These are phyloP conservation scores for Allium cepa DNA, from an alignment of 106 monocot genomes.

Conservation along the genomic window DNA sequence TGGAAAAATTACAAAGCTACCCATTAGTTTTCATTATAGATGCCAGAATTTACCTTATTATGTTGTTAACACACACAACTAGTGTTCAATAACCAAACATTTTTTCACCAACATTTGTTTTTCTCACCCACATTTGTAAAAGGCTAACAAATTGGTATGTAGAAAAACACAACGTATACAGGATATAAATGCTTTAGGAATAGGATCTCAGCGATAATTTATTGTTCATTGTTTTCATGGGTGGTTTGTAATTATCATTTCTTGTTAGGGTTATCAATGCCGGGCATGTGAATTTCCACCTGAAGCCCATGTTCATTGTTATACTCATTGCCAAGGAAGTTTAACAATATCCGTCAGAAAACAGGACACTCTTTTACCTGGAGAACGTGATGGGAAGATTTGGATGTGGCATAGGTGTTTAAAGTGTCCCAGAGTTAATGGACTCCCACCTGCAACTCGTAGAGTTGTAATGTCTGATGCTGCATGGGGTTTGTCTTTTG, in stretches of 20 bases:
- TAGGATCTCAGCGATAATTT: not conserved
- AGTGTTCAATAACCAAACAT: too few species aligned
- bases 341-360: slow-evolving; percentile 82
- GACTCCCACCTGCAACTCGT: slow-evolving; percentile 62
- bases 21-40: too few species aligned
- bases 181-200: too few species aligned
- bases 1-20: too few species aligned
- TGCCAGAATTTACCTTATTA: too few species aligned
- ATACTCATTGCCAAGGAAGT: slow-evolving; percentile 87
- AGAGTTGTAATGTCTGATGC: slow-evolving; percentile 96
- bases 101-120: too few species aligned
- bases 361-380: slow-evolving; percentile 44
- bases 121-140: too few species aligned
- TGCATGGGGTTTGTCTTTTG: slow-evolving; percentile 92
- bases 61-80: too few species aligned
- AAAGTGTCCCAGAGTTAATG: slow-evolving; percentile 48
- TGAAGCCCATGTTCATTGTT: slow-evolving; percentile 93
- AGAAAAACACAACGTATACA: too few species aligned
- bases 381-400: slow-evolving; percentile 77
- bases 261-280: slow-evolving; percentile 57
- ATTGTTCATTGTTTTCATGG: not conserved
- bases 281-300: slow-evolving; percentile 78
- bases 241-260: not conserved
- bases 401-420: slow-evolving; percentile 99
- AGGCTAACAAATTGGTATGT: too few species aligned